A percentile compares a stretch with the other conserved stretches of the same genome.
Evolutionary conservation across 805 yeast genomes (phyloP).

Genomic region (Hagleromyces aurorensis): DNA sequence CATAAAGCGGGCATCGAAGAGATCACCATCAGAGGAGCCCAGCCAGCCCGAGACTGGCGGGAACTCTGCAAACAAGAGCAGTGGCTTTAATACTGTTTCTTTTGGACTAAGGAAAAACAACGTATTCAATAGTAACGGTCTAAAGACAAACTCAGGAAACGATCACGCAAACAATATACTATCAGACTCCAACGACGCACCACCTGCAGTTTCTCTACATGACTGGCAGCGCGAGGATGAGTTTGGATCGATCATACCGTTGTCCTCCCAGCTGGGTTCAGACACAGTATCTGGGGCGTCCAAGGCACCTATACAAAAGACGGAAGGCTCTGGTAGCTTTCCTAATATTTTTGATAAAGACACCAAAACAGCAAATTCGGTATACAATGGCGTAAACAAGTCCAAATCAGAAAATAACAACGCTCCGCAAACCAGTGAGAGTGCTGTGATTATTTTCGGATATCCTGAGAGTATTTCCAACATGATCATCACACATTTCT

Average conservation of each 20-base stretch:
- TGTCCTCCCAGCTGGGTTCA: conserved; percentile 11
- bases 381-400: too few species aligned
- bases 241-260: conserved; percentile 15
- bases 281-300: conserved; percentile 1
- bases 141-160: conserved; percentile 8
- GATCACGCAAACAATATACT: conserved; percentile 20
- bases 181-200: conserved; percentile 34
- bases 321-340: conserved; percentile 2
- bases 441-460: conserved; percentile 80
- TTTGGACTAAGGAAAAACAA: conserved; percentile 33
- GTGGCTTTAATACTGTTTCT: conserved; percentile 33
- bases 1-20: conserved; percentile 33
- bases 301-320: conserved; percentile 4
- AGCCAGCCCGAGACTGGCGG: conserved; percentile 5
- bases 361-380: conserved; percentile 1
- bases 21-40: conserved; percentile 10
- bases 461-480: conserved; percentile 72
- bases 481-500: conserved; percentile 61
- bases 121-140: conserved; percentile 8
- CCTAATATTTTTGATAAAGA: conserved; percentile 17
- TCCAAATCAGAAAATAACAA: conserved; percentile 3
- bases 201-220: conserved; percentile 35
- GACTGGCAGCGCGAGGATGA: conserved; percentile 37
- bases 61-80: conserved; percentile 8
- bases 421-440: conserved; percentile 30